Conservation (phyloP, 2,329 filamentous ascomycete species). For the Venturia pyrina region DNA sequence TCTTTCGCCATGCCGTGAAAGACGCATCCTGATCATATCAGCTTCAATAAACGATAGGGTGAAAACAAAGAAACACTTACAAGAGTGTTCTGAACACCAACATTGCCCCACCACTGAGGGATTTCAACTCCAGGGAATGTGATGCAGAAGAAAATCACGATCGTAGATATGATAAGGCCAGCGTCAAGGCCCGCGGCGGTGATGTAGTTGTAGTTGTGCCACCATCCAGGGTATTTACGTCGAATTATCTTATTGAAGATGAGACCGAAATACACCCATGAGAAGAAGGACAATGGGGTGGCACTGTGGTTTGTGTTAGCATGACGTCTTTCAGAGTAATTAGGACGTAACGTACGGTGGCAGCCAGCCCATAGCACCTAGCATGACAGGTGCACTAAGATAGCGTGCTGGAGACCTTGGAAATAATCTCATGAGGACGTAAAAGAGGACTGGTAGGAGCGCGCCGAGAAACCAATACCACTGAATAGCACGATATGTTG, state of each 20-base stretch:
- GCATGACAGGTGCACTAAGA: slow-evolving; percentile 58
- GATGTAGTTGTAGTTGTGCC: slow-evolving; percentile 70
- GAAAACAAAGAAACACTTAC: slow-evolving; percentile 12
- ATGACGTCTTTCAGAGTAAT: background rate
- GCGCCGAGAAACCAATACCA: slow-evolving; percentile 65
- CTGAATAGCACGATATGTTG: slow-evolving; percentile 54
- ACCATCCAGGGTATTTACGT: slow-evolving; percentile 59
- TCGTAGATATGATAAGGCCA: slow-evolving; percentile 54
- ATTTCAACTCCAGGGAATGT: slow-evolving; percentile 47
- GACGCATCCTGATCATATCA: background rate
- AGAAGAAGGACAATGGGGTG: slow-evolving; percentile 59
- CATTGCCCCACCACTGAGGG: slow-evolving; percentile 55
- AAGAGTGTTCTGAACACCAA: slow-evolving; percentile 35
- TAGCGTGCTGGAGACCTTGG: slow-evolving; percentile 54
- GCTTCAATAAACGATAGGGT: background rate
- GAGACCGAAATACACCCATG: slow-evolving; percentile 58
- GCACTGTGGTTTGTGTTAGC: slow-evolving; percentile 42
- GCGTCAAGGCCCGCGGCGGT: slow-evolving; percentile 61
- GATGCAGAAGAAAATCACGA: slow-evolving; percentile 61
- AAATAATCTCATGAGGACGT: slow-evolving; percentile 48
- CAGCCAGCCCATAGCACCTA: slow-evolving; percentile 52
- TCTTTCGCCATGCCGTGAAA: background rate
- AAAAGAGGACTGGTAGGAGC: slow-evolving; percentile 53
- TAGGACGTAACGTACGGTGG: slow-evolving; percentile 7
- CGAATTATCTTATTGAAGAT: slow-evolving; percentile 61